Evolutionary conservation across 202 grass and related monocot genomes (phyloP), one percentile per base, ranked within the genome.

Genomic region (Carex arenaria): DNA sequence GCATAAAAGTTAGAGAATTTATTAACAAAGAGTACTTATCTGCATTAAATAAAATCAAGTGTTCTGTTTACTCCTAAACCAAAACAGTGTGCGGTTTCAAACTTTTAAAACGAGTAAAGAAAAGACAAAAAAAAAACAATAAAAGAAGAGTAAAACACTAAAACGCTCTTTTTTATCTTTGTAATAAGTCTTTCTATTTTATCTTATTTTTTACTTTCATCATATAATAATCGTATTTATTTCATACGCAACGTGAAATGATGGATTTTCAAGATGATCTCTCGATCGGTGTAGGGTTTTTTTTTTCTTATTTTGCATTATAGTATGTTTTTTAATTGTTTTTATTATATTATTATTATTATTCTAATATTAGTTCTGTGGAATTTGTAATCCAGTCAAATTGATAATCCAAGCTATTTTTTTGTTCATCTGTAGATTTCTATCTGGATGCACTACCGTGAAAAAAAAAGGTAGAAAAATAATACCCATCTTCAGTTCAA

Each of bases 11-110:
- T 18, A 18, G 7, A 56, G 31, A 34, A 34, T 34, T 77, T 77
- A n/a, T 59, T 36, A 56, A 13, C 34, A 40, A 40, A 40, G 5
- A n/a, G 53, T 38, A 59, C 73, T 9, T 36, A 17, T 78, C 57
- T 53, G 30, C 17, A 78, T 78, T 78, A 78, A 60, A 59, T 72
- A 72, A 13, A n/a, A 14, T 6, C 22, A 59, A 19, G 53, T 59
- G 30, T 34, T 17, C 30, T 59, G 6, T 59, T 36, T 78, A 59
- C 28, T 57, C 12, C 52, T 51, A 59, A 78, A 10, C 53, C 28
- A 78, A 76, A 76, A 76, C 49, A 18, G 26, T 78, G 73, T 78
- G 73, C 53, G 28, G 53, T 31, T 78, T 38, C 30, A n/a, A 59
- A 38, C 17, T 78, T 78, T 54, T n/a, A 3, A 38, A 59, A 57